Conservation (phyloP, 257 asterid genomes). For the Solanum neorickii region DNA sequence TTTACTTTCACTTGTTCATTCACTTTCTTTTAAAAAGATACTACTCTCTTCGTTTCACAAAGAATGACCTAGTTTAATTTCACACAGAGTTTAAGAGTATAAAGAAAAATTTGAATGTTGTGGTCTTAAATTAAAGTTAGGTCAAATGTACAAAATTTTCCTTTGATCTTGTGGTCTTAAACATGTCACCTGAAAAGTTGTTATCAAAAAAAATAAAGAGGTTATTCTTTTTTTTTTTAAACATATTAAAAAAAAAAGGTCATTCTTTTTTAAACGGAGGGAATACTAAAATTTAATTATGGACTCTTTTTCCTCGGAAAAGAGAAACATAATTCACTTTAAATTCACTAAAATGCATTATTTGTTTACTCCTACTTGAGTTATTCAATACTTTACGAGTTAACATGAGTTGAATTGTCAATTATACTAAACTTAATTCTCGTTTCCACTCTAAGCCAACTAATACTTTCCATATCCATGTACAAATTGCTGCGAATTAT, state of each 20-base stretch:
- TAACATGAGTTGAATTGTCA: neutral
- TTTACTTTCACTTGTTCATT: neutral
- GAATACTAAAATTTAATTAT: neutral
- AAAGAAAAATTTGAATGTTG: no score
- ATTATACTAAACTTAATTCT: neutral
- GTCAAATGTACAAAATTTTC: no score
- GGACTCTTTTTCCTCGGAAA: neutral
- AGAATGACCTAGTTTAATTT: no score
- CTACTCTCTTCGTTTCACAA: no score
- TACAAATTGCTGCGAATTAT: neutral
- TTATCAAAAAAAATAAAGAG: no score
- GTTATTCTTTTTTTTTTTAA: no score
- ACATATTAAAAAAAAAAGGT: no score
- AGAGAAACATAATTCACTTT: neutral
- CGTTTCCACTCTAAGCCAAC: neutral
- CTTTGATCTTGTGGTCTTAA: no score
- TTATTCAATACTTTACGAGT: neutral
- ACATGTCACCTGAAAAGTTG: no score
- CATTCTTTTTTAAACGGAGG: no score
- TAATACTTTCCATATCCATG: neutral
- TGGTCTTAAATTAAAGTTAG: no score
- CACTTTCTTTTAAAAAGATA: neutral
- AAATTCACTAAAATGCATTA: neutral
- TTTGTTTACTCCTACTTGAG: neutral
- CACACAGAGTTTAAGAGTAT: no score